A percentile compares a stretch with the other conserved stretches of the same genome.
Evolutionary conservation across 176 grass and related monocot species (phyloP).

Genomic region (Oryza glumipatula): DNA sequence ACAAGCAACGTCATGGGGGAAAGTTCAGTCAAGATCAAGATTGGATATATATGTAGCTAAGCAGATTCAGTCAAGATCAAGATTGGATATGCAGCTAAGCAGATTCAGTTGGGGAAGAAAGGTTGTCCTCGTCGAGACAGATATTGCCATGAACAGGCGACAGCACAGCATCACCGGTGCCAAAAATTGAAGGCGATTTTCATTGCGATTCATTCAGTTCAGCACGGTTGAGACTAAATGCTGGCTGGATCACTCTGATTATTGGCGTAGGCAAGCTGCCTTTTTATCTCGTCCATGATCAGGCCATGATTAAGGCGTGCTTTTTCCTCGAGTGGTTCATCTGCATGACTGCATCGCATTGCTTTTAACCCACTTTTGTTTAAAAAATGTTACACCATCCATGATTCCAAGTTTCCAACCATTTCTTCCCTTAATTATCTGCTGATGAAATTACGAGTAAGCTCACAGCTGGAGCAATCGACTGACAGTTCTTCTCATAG

Average conservation of each 20-base stretch:
- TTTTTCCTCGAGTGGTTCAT: slow-evolving; percentile 51
- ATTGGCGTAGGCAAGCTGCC: not conserved
- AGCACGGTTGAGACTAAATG: slow-evolving; percentile 15
- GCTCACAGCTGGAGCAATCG: not conserved
- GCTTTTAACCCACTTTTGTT: slow-evolving; percentile 45
- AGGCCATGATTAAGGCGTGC: slow-evolving; percentile 6
- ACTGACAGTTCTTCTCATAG: not conserved
- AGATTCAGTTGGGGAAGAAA: not conserved
- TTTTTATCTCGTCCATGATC: slow-evolving; percentile 24
- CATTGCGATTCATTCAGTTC: slow-evolving; percentile 1
- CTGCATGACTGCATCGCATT: slow-evolving; percentile 22
- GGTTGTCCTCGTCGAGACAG: not conserved
- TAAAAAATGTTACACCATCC: not conserved
- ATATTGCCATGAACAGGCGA: not conserved
- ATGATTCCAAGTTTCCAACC: slow-evolving; percentile 24
- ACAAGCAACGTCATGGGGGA: slow-evolving; percentile 35
- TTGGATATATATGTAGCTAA: not conserved
- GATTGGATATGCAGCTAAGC: not conserved
- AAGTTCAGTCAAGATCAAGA: slow-evolving; percentile 36
- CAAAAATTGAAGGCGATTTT: not conserved
- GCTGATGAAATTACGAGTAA: not conserved
- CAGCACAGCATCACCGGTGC: not conserved
- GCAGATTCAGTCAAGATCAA: not conserved
- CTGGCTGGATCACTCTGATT: not conserved
- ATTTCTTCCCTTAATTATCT: not conserved